These are phyloP conservation scores for Leccinum pellstonianum DNA, from an alignment of 768 basidiomycete species.

Conservation along the genomic window DNA sequence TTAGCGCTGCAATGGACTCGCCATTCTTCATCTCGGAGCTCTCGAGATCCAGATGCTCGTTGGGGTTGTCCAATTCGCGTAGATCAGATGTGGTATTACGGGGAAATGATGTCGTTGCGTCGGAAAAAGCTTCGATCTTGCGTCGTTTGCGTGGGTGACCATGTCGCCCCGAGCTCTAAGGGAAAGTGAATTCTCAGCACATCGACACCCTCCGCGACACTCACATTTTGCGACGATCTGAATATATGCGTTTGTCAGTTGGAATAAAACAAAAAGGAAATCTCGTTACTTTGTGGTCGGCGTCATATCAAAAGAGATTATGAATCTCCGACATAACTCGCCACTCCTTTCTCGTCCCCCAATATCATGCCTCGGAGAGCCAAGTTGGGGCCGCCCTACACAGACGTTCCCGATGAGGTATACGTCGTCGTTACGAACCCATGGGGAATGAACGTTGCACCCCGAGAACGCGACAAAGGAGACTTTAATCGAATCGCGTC, in stretches of 20 bases:
- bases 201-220: conserved; percentile 3
- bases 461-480: conserved; percentile 4
- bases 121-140: conserved; percentile 17
- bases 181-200: neutral
- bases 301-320: conserved; percentile 6
- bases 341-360: neutral
- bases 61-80: neutral
- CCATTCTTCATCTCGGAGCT: conserved; percentile 40
- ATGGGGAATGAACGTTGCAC: conserved; percentile 19
- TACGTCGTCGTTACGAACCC: conserved; percentile 28
- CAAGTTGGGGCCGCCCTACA: conserved; percentile 31
- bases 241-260: conserved; percentile 3
- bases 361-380: conserved; percentile 18
- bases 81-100: conserved; percentile 6
- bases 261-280: neutral
- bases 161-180: conserved; percentile 12
- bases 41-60: conserved; percentile 20
- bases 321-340: conserved; percentile 19
- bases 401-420: conserved; percentile 16
- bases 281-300: conserved; percentile 14
- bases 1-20: conserved; percentile 46
- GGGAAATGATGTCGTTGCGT: neutral
- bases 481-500: conserved; percentile 27
- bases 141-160: conserved; percentile 17
- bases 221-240: conserved; percentile 52